These are phyloP conservation scores for Rhexocercosporidium sp. DNA, from an alignment of 2,329 filamentous ascomycete genomes.

Conservation along the genomic window DNA sequence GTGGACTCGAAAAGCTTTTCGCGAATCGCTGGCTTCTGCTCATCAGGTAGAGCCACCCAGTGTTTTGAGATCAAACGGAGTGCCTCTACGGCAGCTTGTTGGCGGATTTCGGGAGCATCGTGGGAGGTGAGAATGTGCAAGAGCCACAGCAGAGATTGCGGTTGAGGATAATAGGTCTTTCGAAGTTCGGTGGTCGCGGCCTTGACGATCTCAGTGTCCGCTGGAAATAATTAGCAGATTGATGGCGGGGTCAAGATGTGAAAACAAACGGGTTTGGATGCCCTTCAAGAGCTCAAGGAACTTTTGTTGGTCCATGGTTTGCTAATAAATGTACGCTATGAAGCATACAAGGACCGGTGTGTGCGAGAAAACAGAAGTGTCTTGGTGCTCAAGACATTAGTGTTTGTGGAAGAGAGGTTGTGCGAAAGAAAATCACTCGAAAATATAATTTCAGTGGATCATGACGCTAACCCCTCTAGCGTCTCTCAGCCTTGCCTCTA, in stretches of 20 bases:
- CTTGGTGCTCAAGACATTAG: constrained; percentile 23
- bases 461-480: background rate
- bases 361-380: constrained; percentile 3
- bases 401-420: background rate
- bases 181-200: constrained; percentile 87
- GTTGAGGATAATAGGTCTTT: constrained; percentile 89
- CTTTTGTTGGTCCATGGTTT: constrained; percentile 77
- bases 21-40: constrained; percentile 81
- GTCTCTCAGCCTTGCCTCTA: constrained; percentile 3
- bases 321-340: constrained; percentile 15
- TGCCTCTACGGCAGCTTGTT: constrained; percentile 90
- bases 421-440: background rate
- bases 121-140: constrained; percentile 88
- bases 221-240: constrained; percentile 52
- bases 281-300: constrained; percentile 87
- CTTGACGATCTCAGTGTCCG: constrained; percentile 89
- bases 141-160: constrained; percentile 82
- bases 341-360: constrained; percentile 6
- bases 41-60: constrained; percentile 75
- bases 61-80: constrained; percentile 83
- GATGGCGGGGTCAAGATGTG: constrained; percentile 18
- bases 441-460: constrained; percentile 13
- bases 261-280: constrained; percentile 79
- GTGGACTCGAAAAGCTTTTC: constrained; percentile 84
- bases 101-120: constrained; percentile 65